Base-by-base conservation (phyloP, 1,284 basidiomycete genomes). In the Ustilago sp. region DNA sequence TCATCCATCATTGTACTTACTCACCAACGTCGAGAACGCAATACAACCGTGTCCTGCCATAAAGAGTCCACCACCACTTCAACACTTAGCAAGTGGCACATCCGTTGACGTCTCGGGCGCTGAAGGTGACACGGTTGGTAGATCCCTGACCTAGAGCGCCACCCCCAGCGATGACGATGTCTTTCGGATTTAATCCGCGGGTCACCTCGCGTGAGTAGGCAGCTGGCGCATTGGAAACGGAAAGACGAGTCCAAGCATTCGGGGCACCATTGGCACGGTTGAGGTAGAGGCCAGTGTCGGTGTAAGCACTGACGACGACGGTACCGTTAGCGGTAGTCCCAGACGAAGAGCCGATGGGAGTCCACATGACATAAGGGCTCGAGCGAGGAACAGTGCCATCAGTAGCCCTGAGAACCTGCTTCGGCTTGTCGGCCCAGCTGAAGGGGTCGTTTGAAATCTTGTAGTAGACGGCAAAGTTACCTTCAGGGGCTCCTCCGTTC, bases 361-460 rank as follows among this genome's bases (percentile, higher is more conserved):
- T 87, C 83, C 85, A 87, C 45, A 80, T 79, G 36, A 85, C 79
- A 54, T 78, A 75, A 1, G 86, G 86, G 51, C 84, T 84, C 48
- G 79, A 74, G 9, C 62, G 65, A 13, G 86, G 83, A 8, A 79
- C 62, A 28, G 79, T 76, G n/a, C 85, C 84, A 50, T 81, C 82
- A 9, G 65, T 77, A 3, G 82, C 77, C 41, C 45, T 56, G 34
- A 72, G 69, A 51, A 72, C 60, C 23, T 72, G 64, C 50, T 62
- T 55, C 55, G 45, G 39, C 69, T 68, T 68, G 65, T 65, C 52
- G 34, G 19, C 32, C 65, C 65, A 77, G 61, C 57, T 74, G 41
- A 61, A 48, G 4, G 74, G 70, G 41, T 77, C 62, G 45, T 63
- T 57, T 2, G 70, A 69, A 36, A 74, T 59, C 61, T 73, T 73